Evolutionary conservation across 768 basidiomycete genomes (phyloP), one percentile per base, ranked within the genome.

Genomic region (Sarcodon aspratus): DNA sequence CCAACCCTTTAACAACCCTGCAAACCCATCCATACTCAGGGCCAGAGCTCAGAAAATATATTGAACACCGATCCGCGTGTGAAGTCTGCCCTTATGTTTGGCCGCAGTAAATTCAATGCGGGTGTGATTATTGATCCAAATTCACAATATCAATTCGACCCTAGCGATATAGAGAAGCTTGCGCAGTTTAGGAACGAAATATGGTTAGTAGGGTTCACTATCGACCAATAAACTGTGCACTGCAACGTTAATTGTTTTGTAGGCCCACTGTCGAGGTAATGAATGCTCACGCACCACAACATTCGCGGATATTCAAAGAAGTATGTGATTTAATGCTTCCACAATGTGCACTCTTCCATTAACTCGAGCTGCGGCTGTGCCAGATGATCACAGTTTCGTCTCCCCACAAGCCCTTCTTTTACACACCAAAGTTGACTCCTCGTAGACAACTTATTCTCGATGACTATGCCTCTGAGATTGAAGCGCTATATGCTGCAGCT

Each of bases 281-380:
- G 50, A 76, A 75, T 50, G 55, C 54, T 12, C 65, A 57, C 37
- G 71, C 72, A 0, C 73, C 74, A 7, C 57, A 63, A 18, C 72
- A 74, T 53, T 72, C 71, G 7, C 55, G 70, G 27, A 54, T 75
- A 9, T 73, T 73, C 59, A 73, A 73, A 53, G 71, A 74, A 66
- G 71, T 69, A 27, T 5, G 21, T 5, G 21, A 27, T 33, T 12
- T 27, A 15, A 8, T 13, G 2, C 7, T 42, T 27, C 11, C 37
- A 50, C 46, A 27, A 48, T 56, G 3, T 18, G 46, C 13, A 32
- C 34, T 10, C 48, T 50, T 32, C 48, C 48, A 8, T 50, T 37
- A 7, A 56, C 54, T 32, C 15, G 52, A 13, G 47, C 52, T 32
- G 40, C 5, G 21, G 21, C 21, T 32, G 9, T 18, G 13, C 10